A percentile compares a stretch with the other conserved stretches of the same genome.
These are phyloP conservation scores for Ophioceras dolichostomum DNA, from an alignment of 2,329 filamentous ascomycete species.

Conservation along the genomic window DNA sequence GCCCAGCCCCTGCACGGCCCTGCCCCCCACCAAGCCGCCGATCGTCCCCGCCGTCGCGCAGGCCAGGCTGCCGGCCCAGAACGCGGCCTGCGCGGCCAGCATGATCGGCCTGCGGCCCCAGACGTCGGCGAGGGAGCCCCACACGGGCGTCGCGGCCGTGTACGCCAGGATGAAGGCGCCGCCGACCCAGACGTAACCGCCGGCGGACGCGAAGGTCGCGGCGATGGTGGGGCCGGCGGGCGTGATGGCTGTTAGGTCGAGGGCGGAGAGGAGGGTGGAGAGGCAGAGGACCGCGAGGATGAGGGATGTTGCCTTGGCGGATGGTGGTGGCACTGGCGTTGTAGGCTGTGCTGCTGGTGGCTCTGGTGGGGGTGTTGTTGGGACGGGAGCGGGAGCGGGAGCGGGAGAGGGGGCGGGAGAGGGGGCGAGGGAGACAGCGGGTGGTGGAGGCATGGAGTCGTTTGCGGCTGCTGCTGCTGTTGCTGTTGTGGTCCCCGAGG, in stretches of 20 bases:
- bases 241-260: slow-evolving; percentile 50
- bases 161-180: slow-evolving; percentile 61
- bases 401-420: too few relatives aligned
- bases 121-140: slow-evolving; percentile 52
- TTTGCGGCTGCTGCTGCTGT: too few relatives aligned
- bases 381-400: too few relatives aligned
- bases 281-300: slow-evolving; percentile 1
- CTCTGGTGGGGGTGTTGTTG: too few relatives aligned
- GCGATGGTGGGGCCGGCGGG: slow-evolving; percentile 57
- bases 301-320: too few relatives aligned
- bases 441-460: too few relatives aligned
- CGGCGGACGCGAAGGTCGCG: slow-evolving; percentile 48
- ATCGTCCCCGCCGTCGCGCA: slow-evolving; percentile 38
- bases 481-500: too few relatives aligned
- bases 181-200: slow-evolving; percentile 69
- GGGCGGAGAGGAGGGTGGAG: slow-evolving; percentile 35
- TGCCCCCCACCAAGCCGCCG: slow-evolving; percentile 38
- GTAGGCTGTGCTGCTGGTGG: too few relatives aligned
- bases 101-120: slow-evolving; percentile 45
- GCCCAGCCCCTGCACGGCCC: slow-evolving; percentile 44
- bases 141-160: slow-evolving; percentile 54
- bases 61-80: slow-evolving; percentile 41
- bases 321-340: too few relatives aligned
- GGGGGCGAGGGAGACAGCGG: too few relatives aligned
- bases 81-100: slow-evolving; percentile 35